Conservation (phyloP, 2,329 filamentous ascomycete genomes). For the Lojkania enalia region DNA sequence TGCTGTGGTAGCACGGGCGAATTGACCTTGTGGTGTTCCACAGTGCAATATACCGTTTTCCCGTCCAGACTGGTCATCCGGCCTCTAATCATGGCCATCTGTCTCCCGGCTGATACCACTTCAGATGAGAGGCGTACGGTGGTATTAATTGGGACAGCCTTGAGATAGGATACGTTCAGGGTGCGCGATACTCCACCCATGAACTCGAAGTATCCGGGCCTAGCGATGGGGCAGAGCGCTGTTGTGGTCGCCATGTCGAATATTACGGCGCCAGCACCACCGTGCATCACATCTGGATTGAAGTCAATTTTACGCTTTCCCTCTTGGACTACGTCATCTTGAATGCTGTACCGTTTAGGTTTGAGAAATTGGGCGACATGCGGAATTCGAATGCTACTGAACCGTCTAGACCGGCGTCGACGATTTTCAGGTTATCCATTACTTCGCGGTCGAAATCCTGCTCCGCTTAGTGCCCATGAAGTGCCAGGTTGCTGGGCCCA, state of each 20-base stretch:
- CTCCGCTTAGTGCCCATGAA: not conserved
- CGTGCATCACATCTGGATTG: conserved; percentile 45
- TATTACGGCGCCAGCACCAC: conserved; percentile 45
- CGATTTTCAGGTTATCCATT: conserved; percentile 42
- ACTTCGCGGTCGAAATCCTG: conserved; percentile 45
- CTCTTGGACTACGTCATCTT: not conserved
- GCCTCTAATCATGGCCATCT: conserved; percentile 57
- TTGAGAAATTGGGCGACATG: conserved; percentile 43
- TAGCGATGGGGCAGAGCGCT: conserved; percentile 54
- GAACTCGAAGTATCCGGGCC: conserved; percentile 57
- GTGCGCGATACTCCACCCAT: conserved; percentile 56
- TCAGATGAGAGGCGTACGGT: conserved; percentile 49
- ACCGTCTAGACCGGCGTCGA: conserved; percentile 43
- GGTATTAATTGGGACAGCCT: conserved; percentile 52
- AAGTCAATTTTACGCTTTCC: conserved; percentile 5
- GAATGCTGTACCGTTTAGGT: conserved; percentile 39
- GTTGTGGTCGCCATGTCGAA: conserved; percentile 52
- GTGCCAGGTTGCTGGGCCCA: too few relatives aligned
- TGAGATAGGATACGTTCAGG: conserved; percentile 57
- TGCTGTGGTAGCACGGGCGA: conserved; percentile 48
- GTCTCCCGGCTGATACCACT: conserved; percentile 53
- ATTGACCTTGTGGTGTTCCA: conserved; percentile 58
- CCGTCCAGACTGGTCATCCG: conserved; percentile 56
- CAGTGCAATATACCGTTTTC: conserved; percentile 53
- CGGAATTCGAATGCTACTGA: conserved; percentile 40